Evolutionary conservation across 495 filamentous ascomycete species (phyloP), one percentile per base, ranked within the genome.

Genomic region (Podospora conica): DNA sequence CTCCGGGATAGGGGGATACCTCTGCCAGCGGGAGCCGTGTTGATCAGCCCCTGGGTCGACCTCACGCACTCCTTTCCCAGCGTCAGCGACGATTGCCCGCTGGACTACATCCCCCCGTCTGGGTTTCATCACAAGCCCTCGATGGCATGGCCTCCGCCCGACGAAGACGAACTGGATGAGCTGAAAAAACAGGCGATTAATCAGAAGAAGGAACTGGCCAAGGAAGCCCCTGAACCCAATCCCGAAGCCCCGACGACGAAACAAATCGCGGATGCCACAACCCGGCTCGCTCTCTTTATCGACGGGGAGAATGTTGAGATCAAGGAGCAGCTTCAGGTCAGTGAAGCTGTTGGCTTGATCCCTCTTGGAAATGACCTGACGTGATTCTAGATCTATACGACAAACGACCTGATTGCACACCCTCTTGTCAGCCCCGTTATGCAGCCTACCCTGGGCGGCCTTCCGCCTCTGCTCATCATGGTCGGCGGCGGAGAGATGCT

Each of bases 31-130:
- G 94, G 94, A 4, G 94, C 90, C 18, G 88, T 98, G 53, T 77
- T 98, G 65, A 90, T 98, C 55, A 93, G 90, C 27, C 94, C 94
- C 0, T 98, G 94, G 94, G 91, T 90, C 2, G 94, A 98, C 74
- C 77, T 97, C 31, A 96, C 91, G 10, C 94, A 97, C 74, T 96
- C 91, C 0, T 97, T 97, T 69, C 94, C 94, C 0, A 96, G 93
- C 68, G 86, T 97, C 48, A 86, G 87, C 15, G 82, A 79, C 18
- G 88, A 92, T 54, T 88, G 85, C 66, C 86, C 86, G 0, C 75
- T 86, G 18, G 94, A 98, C 71, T 98, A 96, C 70, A 92, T 98
- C 24, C 94, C 94, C 18, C 76, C 87, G 0, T 86, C 88, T 66
- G 94, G 94, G 0, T 98, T 98, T 72, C 84, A 90, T 31, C 91